Base-by-base conservation (phyloP, 1,139 yeast genomes). In the Eremothecium gossypii region DNA sequence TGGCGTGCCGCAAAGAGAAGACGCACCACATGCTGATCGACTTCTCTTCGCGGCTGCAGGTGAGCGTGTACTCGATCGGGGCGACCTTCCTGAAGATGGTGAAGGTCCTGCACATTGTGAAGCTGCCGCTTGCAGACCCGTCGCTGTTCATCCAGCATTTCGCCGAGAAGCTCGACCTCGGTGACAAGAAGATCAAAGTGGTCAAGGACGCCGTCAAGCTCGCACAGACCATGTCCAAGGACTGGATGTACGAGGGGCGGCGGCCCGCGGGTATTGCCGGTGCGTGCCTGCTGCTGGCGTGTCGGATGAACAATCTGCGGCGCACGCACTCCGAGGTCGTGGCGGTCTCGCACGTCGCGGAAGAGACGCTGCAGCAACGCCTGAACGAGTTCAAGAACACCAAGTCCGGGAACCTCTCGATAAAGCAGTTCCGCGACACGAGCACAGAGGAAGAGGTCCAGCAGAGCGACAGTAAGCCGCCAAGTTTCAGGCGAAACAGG, bases 181-280 rank as follows among this genome's bases (percentile, higher is more conserved):
- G 85, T 20, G 76, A 74, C 33, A 73, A 73, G 46, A 80, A 78
- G 41, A 73, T 79, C 33, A 81, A 79, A 54, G 95, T 91, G 11
- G 81, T 84, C 28, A 74, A 74, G 43, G 98, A 93, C 61, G 97
- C 98, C 0, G 80, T 80, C 7, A 77, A 81, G 52, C 67, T 91
- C 30, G 95, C 95, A 1, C 86, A 79, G 55, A 71, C 96, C 53
- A 91, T 91, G 99, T 73, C 89, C 17, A 76, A 79, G 40, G 98
- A 91, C 60, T 91, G 97, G 96, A 83, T 91, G 49, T 84, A 82
- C 57, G 94, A 86, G 61, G 99, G 99, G 29, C 75, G 99, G 59
- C 73, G 98, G 48, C 98, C 98, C 0, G 97, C 98, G 0, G 98
- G 99, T 56, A 77, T 91, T 41, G 98, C 98, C 0, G 99, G 98